phyloP scores from a whole-genome alignment of 139 green algal species.

The Pseudopediastrum boryanum region DNA sequence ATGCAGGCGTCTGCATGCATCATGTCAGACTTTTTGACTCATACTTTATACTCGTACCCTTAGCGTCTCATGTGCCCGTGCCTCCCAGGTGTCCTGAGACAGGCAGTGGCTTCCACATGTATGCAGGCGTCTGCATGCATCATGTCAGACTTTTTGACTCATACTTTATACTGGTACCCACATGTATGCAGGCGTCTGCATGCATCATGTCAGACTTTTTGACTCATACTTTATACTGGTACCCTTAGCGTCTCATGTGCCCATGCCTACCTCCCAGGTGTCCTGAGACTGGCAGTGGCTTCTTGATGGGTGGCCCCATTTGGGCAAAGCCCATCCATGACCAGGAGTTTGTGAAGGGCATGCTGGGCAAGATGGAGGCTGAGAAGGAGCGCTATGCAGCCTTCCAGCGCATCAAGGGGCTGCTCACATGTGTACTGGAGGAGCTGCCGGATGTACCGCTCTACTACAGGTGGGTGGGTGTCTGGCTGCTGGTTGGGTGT shows the following conservation, averaged over 20 bases:
- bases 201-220: no score
- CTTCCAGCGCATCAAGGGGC: conserved; percentile 70
- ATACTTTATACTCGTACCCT: no score
- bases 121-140: no score
- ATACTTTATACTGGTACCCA: no score
- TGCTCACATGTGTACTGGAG: conserved; percentile 79
- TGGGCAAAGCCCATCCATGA: conserved; percentile 93
- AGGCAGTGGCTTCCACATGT: no score
- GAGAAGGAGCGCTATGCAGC: conserved; percentile 37
- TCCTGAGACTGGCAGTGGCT: conserved; percentile 74
- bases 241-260: no score
- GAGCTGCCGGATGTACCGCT: conserved; percentile 88
- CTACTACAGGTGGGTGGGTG: conserved; percentile 54
- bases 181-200: no score
- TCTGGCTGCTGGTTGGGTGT: not conserved
- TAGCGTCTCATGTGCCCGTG: no score
- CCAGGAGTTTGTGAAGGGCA: conserved; percentile 60
- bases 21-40: no score
- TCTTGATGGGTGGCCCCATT: conserved; percentile 93
- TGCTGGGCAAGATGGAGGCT: conserved; percentile 28
- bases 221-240: no score
- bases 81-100: conserved; percentile 65
- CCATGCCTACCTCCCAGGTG: conserved; percentile 58
- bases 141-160: no score
- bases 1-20: no score